These are phyloP conservation scores for Trichoderma guizhouense DNA, from an alignment of 2,329 filamentous ascomycete genomes.

Conservation along the genomic window DNA sequence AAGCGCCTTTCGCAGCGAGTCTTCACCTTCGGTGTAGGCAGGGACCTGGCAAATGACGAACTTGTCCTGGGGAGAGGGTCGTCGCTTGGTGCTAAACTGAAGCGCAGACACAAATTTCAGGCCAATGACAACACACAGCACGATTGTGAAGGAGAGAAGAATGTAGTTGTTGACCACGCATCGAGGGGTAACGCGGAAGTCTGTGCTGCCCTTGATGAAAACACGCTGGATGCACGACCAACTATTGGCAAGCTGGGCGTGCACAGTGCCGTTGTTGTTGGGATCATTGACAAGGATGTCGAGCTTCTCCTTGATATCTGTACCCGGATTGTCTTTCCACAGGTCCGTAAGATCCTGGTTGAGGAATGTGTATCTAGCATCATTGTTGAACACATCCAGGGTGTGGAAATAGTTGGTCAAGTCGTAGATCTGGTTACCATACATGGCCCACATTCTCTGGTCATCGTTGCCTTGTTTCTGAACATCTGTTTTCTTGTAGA, in stretches of 20 bases:
- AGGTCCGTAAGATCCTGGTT: conserved; percentile 63
- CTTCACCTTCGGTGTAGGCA: conserved; percentile 96
- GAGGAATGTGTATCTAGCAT: conserved; percentile 65
- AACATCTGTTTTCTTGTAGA: conserved; percentile 62
- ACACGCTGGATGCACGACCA: conserved; percentile 77
- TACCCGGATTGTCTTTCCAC: conserved; percentile 72
- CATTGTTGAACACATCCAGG: conserved; percentile 53
- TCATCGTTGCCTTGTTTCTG: conserved; percentile 62
- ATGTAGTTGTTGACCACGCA: conserved; percentile 93
- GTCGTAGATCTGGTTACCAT: conserved; percentile 77
- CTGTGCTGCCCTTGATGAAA: conserved; percentile 78
- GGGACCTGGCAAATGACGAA: conserved; percentile 98
- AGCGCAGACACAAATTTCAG: conserved; percentile 91
- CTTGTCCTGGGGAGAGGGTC: conserved; percentile 89
- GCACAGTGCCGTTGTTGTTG: conserved; percentile 49
- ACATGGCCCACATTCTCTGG: conserved; percentile 74
- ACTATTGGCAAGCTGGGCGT: conserved; percentile 57
- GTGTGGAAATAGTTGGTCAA: conserved; percentile 90
- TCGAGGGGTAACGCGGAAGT: conserved; percentile 73
- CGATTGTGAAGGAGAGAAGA: conserved; percentile 78
- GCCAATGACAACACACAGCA: conserved; percentile 75
- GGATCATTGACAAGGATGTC: conserved; percentile 49
- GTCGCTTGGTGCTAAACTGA: conserved; percentile 87
- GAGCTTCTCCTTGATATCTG: conserved; percentile 69
- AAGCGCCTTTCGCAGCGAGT: conserved; percentile 85